A percentile compares a stretch with the other conserved stretches of the same genome.
These are phyloP conservation scores for Lepiota venenata DNA, from an alignment of 768 basidiomycete species.

Conservation along the genomic window DNA sequence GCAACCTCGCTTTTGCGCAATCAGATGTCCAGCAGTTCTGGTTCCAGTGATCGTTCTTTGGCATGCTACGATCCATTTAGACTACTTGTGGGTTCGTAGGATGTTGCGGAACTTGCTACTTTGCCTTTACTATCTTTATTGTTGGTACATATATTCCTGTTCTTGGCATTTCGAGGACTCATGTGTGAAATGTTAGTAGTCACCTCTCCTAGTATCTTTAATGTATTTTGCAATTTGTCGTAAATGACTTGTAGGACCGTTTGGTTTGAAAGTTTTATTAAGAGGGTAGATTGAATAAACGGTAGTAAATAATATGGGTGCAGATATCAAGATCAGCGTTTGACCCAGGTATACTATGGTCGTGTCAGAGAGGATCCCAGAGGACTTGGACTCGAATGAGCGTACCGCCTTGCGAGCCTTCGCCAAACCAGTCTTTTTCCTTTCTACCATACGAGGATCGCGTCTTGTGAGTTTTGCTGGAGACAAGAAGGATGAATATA, in stretches of 20 bases:
- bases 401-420: slow-evolving; percentile 92
- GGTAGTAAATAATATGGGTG: slow-evolving; percentile 11
- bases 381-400: slow-evolving; percentile 18
- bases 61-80: slow-evolving; percentile 15
- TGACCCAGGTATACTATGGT: slow-evolving; percentile 90
- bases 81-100: slow-evolving; percentile 11
- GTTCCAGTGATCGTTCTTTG: slow-evolving; percentile 35
- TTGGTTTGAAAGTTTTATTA: slow-evolving; percentile 14
- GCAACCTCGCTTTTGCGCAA: slow-evolving; percentile 75
- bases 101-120: slow-evolving; percentile 6
- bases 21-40: slow-evolving; percentile 65
- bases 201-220: slow-evolving; percentile 7
- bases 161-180: slow-evolving; percentile 11
- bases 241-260: no score
- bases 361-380: slow-evolving; percentile 3
- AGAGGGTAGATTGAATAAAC: background rate
- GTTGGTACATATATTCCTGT: slow-evolving; percentile 12
- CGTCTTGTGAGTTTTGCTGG: slow-evolving; percentile 82
- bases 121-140: slow-evolving; percentile 12
- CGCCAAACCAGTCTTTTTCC: slow-evolving; percentile 92
- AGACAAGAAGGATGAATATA: slow-evolving; percentile 9
- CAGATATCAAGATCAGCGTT: slow-evolving; percentile 53
- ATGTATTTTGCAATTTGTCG: slow-evolving; percentile 11
- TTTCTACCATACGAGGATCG: slow-evolving; percentile 97
- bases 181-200: slow-evolving; percentile 9